Conservation (phyloP, 129 eudicot species). For the Deinandra increscens region DNA sequence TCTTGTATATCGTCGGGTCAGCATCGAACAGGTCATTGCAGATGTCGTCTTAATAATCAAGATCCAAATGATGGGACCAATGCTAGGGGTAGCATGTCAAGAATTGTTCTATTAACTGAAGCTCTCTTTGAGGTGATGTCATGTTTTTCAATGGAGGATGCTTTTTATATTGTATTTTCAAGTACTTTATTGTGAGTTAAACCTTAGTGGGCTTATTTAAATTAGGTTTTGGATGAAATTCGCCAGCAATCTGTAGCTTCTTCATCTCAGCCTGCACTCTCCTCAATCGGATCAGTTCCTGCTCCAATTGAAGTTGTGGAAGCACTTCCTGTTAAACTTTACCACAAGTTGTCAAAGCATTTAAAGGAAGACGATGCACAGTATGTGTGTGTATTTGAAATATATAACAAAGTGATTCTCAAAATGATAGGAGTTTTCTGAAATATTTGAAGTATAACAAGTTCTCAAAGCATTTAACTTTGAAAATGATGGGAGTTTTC, state of each 20-base stretch:
- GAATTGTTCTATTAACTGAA: conserved; percentile 89
- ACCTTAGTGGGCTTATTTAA: conserved; percentile 34
- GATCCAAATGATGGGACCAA: conserved; percentile 38
- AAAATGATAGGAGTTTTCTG: not conserved
- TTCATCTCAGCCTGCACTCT: conserved; percentile 66
- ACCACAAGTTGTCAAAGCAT: conserved; percentile 44
- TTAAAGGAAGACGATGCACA: conserved; percentile 77
- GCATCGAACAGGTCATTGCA: conserved; percentile 74
- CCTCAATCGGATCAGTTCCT: conserved; percentile 87
- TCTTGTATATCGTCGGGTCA: conserved; percentile 86
- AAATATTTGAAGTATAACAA: too few relatives aligned
- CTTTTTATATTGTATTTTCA: conserved; percentile 7
- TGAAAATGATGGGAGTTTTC: not conserved
- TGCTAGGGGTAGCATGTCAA: conserved; percentile 93
- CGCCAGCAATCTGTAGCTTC: conserved; percentile 93
- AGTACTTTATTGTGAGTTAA: conserved; percentile 23
- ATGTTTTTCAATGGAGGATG: conserved; percentile 6
- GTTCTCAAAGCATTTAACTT: not conserved
- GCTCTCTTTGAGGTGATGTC: conserved; percentile 90
- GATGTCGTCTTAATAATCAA: conserved; percentile 53
- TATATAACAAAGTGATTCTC: not conserved
- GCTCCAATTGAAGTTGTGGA: conserved; percentile 93
- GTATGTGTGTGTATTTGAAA: conserved; percentile 43
- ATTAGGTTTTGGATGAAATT: conserved; percentile 98
- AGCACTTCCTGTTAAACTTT: conserved; percentile 64